Conservation (phyloP, 2,329 filamentous ascomycete genomes). For the Davidsoniella australis region DNA sequence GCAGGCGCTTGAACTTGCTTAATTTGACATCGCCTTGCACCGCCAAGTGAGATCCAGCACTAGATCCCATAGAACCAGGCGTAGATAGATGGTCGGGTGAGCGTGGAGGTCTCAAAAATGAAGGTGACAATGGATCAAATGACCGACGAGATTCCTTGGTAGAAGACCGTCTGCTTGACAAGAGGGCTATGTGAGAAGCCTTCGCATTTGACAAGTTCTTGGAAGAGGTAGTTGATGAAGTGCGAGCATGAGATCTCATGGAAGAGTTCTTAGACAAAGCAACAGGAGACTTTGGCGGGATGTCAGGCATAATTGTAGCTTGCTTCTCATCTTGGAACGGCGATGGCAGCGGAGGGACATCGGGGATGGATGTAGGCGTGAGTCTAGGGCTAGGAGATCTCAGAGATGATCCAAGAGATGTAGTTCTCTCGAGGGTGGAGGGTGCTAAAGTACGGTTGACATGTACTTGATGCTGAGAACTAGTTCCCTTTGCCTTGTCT, state of each 20-base stretch:
- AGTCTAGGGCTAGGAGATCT: slow-evolving; percentile 1
- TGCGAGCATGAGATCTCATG: slow-evolving; percentile 4
- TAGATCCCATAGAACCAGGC: background rate
- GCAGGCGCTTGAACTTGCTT: slow-evolving; percentile 24
- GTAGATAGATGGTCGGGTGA: background rate
- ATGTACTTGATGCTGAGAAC: background rate
- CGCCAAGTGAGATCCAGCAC: background rate
- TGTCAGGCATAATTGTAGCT: background rate
- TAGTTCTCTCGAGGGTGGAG: slow-evolving; percentile 8
- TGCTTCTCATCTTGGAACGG: slow-evolving; percentile 1
- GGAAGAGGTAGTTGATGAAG: background rate
- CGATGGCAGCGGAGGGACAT: slow-evolving; percentile 1
- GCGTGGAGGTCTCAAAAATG: slow-evolving; percentile 1
- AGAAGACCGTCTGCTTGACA: background rate
- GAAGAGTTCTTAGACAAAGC: slow-evolving; percentile 5
- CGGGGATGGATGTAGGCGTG: slow-evolving; percentile 6
- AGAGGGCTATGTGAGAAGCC: slow-evolving; percentile 3
- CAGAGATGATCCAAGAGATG: slow-evolving; percentile 1
- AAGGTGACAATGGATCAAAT: slow-evolving; percentile 4
- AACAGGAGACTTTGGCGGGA: background rate
- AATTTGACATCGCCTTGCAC: slow-evolving; percentile 15
- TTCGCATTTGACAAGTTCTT: background rate
- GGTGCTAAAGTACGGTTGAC: background rate
- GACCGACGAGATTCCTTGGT: slow-evolving; percentile 2
- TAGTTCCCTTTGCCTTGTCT: slow-evolving; percentile 15